Evolutionary conservation across 139 green algal genomes (phyloP), one percentile per base, ranked within the genome.

Genomic region (Coelastrella sp.): DNA sequence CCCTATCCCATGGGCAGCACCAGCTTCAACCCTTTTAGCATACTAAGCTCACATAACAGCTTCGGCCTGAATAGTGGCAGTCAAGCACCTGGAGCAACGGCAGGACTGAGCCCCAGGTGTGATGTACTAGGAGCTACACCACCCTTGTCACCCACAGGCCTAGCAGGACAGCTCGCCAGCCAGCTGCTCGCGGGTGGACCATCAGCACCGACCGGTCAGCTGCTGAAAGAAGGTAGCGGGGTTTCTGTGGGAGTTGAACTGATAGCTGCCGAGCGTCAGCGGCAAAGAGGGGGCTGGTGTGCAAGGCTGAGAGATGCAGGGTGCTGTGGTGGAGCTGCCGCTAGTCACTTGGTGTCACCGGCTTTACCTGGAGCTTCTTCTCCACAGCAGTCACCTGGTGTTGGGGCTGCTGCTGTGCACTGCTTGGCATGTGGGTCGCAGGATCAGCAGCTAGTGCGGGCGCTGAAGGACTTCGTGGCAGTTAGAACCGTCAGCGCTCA

Each of bases 401-500:
- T 4, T 40, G 41, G 30, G n/a, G 62, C 43, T 23, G 62, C 40
- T 37, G 79, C 7, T 4, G 34, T 74, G 25, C 48, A 63, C 15
- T 87, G 82, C 57, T 37, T 81, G 27, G 82, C 71, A 3, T 87
- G 82, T 69, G 82, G 82, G 5, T 82, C 69, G 2, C 69, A 81
- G 71, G 91, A 97, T 59, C 64, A 88, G 40, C 87, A 95, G 84
- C 88, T 99, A 85, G 93, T 98, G 88, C 83, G 89, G 34, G 87
- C 92, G 62, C 92, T 99, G 78, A 83, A 89, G 19, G 88, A 95
- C 15, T 98, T 99, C 86, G 93, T 98, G 71, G 85, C 88, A 43
- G 94, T 99, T 66, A 86, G 78, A 9, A 94, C 79, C 63, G 89
- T 95, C 72, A 87, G 88, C 53, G 38, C 53, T 7, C 43, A 86